phyloP scores from a whole-genome alignment of 2,329 filamentous ascomycete genomes.

The Penicillium sp. region DNA sequence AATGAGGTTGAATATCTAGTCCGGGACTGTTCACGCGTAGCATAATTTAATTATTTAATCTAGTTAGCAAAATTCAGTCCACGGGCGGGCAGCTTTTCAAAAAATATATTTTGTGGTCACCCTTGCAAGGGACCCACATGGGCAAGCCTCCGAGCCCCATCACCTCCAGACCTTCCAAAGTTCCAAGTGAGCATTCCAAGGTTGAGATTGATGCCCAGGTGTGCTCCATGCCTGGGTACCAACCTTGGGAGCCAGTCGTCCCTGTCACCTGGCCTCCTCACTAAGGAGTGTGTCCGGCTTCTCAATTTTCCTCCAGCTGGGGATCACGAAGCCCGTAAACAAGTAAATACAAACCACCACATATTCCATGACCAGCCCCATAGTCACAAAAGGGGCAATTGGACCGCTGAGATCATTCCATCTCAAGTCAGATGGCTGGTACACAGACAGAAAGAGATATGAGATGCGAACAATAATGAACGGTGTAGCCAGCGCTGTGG shows the following conservation, averaged over 20 bases:
- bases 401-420: slow-evolving; percentile 24
- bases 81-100: too few relatives aligned
- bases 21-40: too few relatives aligned
- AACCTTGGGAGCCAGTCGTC: neutral
- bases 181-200: too few relatives aligned
- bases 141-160: too few relatives aligned
- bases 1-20: too few relatives aligned
- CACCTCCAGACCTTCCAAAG: too few relatives aligned
- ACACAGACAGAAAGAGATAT: slow-evolving; percentile 27
- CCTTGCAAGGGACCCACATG: too few relatives aligned
- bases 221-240: too few relatives aligned
- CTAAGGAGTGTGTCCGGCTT: neutral
- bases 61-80: too few relatives aligned
- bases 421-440: slow-evolving; percentile 8
- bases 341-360: slow-evolving; percentile 8
- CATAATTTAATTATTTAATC: too few relatives aligned
- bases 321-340: slow-evolving; percentile 5
- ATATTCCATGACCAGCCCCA: slow-evolving; percentile 22
- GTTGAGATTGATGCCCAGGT: too few relatives aligned
- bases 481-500: slow-evolving; percentile 18
- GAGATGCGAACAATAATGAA: slow-evolving; percentile 25
- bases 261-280: neutral
- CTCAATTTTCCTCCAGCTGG: neutral
- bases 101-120: too few relatives aligned
- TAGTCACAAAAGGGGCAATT: slow-evolving; percentile 22